Evolutionary conservation across 345 rosid genomes (phyloP), one percentile per base, ranked within the genome.

Genomic region (Pseudoturritis turrita): DNA sequence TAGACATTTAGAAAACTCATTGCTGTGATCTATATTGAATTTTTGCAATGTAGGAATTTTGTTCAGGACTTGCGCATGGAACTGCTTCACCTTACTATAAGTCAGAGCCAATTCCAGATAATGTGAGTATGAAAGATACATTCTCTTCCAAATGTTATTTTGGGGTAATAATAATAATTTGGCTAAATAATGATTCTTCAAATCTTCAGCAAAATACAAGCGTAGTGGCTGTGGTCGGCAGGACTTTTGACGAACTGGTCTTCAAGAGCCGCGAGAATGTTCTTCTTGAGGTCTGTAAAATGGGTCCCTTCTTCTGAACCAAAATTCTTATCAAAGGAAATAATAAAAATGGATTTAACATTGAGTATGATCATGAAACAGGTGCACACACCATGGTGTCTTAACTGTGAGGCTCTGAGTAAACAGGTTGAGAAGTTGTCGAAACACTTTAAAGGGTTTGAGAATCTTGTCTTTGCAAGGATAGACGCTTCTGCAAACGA

Each of bases 301-400:
- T 26, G 26, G 33, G n/a, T n/a, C n/a, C n/a, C n/a, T n/a, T n/a
- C n/a, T n/a, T n/a, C n/a, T n/a, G n/a, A 39, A 77, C 54, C 13
- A 35, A 62, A 54, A 17, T 7, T 31, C 44, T 35, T 57, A 0
- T 6, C 3, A 50, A 26, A 17, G 22, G 7, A 14, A 84, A 10
- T 14, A 19, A 7, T 23, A 4, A 36, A 51, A 15, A 36, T 36
- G 65, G 35, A 71, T 66, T 23, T 51, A 33, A 63, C 22, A 53
- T 72, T 11, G 37, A 63, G 15, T 53, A 21, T 33, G 7, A 23
- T 79, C 1, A 11, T 77, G 54, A 60, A 72, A 74, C 75, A 90
- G 97, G 88, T 93, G 44, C 78, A 85, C 70, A 85, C 91, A 9
- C 92, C 97, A 51, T 93, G 97, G 98, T 93, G 97, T 83, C 49